Percentiles rank a stretch among this genome's conserved stretches.
Evolutionary conservation across 2,329 filamentous ascomycete genomes (phyloP).

Genomic region (Biscogniauxia sp.): DNA sequence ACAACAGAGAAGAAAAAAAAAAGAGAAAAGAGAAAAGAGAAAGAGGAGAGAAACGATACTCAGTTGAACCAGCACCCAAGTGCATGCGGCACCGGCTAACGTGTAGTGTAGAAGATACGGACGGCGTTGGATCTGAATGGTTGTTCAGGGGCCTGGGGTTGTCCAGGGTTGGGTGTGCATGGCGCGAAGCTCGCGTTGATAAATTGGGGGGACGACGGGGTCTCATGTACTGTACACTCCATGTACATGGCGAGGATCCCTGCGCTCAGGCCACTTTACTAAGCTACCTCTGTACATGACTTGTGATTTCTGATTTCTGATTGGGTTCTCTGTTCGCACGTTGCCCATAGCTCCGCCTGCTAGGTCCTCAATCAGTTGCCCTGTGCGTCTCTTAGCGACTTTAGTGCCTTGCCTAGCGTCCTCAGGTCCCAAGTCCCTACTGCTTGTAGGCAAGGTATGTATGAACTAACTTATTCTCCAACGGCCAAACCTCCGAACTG

Average conservation of each 20-base stretch:
- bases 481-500: background rate
- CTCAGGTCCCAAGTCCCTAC: too few species aligned
- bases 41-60: background rate
- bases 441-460: background rate
- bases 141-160: constrained; percentile 1
- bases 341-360: background rate
- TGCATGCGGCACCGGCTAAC: background rate
- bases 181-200: background rate
- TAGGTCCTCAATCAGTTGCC: background rate
- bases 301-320: background rate
- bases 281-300: background rate
- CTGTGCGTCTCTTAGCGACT: background rate
- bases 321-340: background rate
- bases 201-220: background rate
- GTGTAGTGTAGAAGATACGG: background rate
- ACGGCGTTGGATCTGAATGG: background rate
- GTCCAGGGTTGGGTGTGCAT: background rate
- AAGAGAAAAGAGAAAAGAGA: background rate
- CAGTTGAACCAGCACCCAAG: background rate
- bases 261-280: background rate
- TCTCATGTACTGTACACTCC: background rate
- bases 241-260: background rate
- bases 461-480: background rate
- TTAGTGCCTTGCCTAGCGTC: background rate
- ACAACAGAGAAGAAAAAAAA: background rate